Evolutionary conservation across 1,284 basidiomycete species (phyloP).

Genomic region (Pisolithus thermaeus): DNA sequence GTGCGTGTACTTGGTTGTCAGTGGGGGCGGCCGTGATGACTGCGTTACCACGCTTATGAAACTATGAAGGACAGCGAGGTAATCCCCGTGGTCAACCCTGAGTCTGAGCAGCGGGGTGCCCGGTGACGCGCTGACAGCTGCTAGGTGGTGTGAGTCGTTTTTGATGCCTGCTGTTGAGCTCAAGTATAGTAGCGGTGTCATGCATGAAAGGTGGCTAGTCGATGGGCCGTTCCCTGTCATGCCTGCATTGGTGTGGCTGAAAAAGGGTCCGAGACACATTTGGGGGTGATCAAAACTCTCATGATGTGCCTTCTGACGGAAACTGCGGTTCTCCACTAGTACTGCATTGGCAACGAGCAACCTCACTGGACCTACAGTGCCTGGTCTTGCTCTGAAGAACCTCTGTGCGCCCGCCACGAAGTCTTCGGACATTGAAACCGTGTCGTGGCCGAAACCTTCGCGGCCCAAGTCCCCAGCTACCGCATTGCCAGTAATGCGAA

Average conservation of each 20-base stretch:
- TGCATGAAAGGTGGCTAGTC: constrained; percentile 7
- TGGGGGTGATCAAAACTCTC: constrained; percentile 2
- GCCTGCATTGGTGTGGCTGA: neutral
- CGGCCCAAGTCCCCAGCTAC: constrained; percentile 11
- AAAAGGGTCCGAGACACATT: constrained; percentile 12
- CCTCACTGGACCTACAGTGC: too few species aligned
- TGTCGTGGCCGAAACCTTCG: constrained; percentile 20
- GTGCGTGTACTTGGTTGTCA: neutral
- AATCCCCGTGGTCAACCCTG: constrained; percentile 29
- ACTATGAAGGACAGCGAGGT: constrained; percentile 16
- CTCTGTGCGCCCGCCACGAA: constrained; percentile 18
- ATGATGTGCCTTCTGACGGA: constrained; percentile 7
- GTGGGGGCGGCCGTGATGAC: neutral
- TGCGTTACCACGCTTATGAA: constrained; percentile 13
- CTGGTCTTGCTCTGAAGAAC: too few species aligned
- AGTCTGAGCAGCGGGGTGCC: constrained; percentile 15
- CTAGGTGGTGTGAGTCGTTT: constrained; percentile 10
- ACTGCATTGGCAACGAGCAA: neutral
- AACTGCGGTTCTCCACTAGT: neutral
- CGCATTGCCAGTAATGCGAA: neutral
- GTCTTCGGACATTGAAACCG: constrained; percentile 27
- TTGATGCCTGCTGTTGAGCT: constrained; percentile 11
- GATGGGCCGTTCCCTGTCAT: neutral
- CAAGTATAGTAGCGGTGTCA: constrained; percentile 8
- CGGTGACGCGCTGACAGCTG: constrained; percentile 10